These are phyloP conservation scores for Penicillium canariense DNA, from an alignment of 495 filamentous ascomycete species.

Conservation along the genomic window DNA sequence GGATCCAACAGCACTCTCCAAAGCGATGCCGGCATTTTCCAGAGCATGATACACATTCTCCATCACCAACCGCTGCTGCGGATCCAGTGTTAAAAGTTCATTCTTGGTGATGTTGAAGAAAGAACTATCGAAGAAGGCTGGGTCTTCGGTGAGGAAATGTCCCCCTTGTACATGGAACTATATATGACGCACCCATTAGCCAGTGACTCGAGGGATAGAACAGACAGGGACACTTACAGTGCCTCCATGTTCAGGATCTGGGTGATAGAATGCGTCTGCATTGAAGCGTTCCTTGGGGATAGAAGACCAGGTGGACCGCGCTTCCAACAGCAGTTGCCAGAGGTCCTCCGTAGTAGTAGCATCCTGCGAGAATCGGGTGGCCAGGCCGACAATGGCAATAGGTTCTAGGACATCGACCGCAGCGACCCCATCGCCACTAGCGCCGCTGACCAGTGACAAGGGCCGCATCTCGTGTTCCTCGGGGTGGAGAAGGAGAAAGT, in stretches of 20 bases:
- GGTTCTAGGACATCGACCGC: slow-evolving; percentile 31
- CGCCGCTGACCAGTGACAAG: slow-evolving; percentile 1
- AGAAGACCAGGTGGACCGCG: slow-evolving; percentile 42
- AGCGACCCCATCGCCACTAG: background rate
- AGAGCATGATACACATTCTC: slow-evolving; percentile 57
- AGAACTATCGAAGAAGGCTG: slow-evolving; percentile 39
- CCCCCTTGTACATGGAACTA: slow-evolving; percentile 26
- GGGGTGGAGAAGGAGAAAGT: background rate
- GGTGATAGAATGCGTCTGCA: slow-evolving; percentile 46
- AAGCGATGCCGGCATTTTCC: slow-evolving; percentile 27
- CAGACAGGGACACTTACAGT: slow-evolving; percentile 19
- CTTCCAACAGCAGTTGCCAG: slow-evolving; percentile 43
- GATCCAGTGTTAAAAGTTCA: slow-evolving; percentile 48
- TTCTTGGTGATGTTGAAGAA: slow-evolving; percentile 59
- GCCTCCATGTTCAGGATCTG: slow-evolving; percentile 29
- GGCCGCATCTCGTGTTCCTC: slow-evolving; percentile 9
- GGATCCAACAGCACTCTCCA: slow-evolving; percentile 24
- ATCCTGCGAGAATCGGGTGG: slow-evolving; percentile 51
- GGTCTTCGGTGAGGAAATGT: slow-evolving; percentile 35
- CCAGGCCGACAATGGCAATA: slow-evolving; percentile 57
- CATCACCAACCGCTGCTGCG: slow-evolving; percentile 51
- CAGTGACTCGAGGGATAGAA: background rate
- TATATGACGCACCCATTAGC: background rate
- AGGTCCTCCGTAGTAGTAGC: slow-evolving; percentile 47
- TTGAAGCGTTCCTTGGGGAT: slow-evolving; percentile 58